Evolutionary conservation across 805 yeast genomes (phyloP).

Genomic region (Candida odintsovae): DNA sequence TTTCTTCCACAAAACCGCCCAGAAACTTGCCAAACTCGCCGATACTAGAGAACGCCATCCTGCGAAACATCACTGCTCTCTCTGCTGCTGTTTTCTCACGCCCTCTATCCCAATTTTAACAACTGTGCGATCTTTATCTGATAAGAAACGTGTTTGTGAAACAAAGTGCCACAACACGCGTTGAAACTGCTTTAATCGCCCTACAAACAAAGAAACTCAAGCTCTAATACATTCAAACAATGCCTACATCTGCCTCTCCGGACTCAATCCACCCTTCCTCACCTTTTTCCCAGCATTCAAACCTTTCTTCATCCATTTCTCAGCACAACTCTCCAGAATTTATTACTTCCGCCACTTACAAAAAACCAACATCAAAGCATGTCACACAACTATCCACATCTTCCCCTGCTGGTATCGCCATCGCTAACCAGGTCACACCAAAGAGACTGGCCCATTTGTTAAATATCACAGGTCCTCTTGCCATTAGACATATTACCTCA

Average conservation of each 20-base stretch:
- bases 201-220: neutral
- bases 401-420: conserved; percentile 83
- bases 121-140: neutral
- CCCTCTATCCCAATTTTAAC: no score
- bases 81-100: no score
- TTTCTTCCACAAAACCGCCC: neutral
- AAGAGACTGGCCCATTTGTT: conserved; percentile 66
- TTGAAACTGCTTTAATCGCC: neutral
- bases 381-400: conserved; percentile 55
- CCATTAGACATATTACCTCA: conserved; percentile 83
- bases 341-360: conserved; percentile 22
- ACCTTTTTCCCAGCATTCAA: conserved; percentile 21
- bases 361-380: conserved; percentile 23
- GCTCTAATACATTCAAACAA: neutral
- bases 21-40: neutral
- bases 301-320: conserved; percentile 11
- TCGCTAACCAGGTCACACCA: conserved; percentile 81
- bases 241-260: conserved; percentile 10
- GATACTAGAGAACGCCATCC: no score
- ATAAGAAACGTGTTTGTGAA: neutral
- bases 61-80: neutral
- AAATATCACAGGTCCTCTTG: conserved; percentile 74
- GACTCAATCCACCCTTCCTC: conserved; percentile 22
- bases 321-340: conserved; percentile 20
- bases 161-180: neutral